These are phyloP conservation scores for Pyropia haitanensis DNA, from an alignment of 23 red algal species.

Conservation along the genomic window DNA sequence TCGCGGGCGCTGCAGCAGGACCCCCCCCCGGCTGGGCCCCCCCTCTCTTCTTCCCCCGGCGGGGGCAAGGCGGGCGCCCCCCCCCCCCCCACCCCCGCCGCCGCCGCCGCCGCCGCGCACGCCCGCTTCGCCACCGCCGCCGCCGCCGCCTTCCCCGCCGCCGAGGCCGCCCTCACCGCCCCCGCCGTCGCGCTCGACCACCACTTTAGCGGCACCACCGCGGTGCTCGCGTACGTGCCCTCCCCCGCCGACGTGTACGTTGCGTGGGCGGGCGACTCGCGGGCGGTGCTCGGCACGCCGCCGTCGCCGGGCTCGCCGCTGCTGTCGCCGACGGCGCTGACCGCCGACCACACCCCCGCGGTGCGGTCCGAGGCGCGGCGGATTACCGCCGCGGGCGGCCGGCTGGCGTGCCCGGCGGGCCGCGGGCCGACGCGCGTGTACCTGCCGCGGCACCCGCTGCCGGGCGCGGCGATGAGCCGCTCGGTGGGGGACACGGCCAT, in stretches of 20 bases:
- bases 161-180: too few relatives aligned
- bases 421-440: conserved; percentile 86
- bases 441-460: conserved; percentile 73
- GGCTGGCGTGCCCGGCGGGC: conserved; percentile 72
- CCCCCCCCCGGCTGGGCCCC: too few relatives aligned
- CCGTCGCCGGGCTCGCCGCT: not conserved
- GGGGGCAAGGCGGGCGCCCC: too few relatives aligned
- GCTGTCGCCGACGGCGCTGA: conserved; percentile 40
- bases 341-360: conserved; percentile 65
- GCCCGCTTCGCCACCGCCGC: too few relatives aligned
- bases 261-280: conserved; percentile 82
- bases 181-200: conserved; percentile 36
- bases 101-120: too few relatives aligned
- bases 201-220: conserved; percentile 81
- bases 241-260: conserved; percentile 42
- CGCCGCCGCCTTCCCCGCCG: too few relatives aligned
- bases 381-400: conserved; percentile 53
- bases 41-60: too few relatives aligned
- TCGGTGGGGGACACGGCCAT: conserved; percentile 82
- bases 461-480: conserved; percentile 93
- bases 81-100: too few relatives aligned
- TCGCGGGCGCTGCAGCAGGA: too few relatives aligned
- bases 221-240: conserved; percentile 27
- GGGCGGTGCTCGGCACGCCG: conserved; percentile 50
- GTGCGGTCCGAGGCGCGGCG: conserved; percentile 67